These are phyloP conservation scores for Alternaria viburni DNA, from an alignment of 2,329 filamentous ascomycete genomes.

Conservation along the genomic window DNA sequence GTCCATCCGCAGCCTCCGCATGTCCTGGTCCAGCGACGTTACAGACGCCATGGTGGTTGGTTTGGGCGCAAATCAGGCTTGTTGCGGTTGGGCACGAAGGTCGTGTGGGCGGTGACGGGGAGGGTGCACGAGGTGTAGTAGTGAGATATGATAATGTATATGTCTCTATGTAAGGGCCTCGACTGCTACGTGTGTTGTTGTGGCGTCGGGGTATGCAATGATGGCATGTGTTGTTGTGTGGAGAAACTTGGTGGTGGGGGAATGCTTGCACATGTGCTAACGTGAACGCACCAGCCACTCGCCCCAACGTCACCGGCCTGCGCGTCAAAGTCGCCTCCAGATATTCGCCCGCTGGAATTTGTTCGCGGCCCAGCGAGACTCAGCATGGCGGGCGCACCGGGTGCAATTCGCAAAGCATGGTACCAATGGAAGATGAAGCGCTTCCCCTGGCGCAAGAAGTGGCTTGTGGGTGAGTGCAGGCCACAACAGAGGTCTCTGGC, in stretches of 20 bases:
- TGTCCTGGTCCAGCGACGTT: slow-evolving; percentile 89
- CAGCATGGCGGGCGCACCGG: slow-evolving; percentile 48
- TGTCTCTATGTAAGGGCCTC: neutral
- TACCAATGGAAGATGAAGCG: slow-evolving; percentile 67
- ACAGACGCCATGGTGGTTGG: slow-evolving; percentile 80
- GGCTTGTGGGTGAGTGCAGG: slow-evolving; percentile 59
- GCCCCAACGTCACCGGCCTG: slow-evolving; percentile 33
- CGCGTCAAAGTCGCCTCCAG: slow-evolving; percentile 19
- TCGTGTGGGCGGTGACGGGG: neutral
- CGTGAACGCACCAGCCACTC: slow-evolving; percentile 34
- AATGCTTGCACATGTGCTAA: slow-evolving; percentile 17
- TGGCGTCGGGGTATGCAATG: neutral
- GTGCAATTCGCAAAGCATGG: slow-evolving; percentile 57
- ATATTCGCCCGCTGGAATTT: slow-evolving; percentile 3
- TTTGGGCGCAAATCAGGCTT: slow-evolving; percentile 22
- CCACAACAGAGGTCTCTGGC: neutral
- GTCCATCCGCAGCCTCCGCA: slow-evolving; percentile 89
- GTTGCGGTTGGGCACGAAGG: slow-evolving; percentile 11
- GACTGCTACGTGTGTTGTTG: neutral
- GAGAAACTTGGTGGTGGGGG: slow-evolving; percentile 17
- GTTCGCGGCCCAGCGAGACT: slow-evolving; percentile 11
- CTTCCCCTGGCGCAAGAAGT: slow-evolving; percentile 67
- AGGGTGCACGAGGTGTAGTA: neutral
- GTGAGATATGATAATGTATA: neutral
- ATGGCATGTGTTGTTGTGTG: slow-evolving; percentile 12